phyloP scores from a whole-genome alignment of 768 basidiomycete species.

The Trametes punicea region DNA sequence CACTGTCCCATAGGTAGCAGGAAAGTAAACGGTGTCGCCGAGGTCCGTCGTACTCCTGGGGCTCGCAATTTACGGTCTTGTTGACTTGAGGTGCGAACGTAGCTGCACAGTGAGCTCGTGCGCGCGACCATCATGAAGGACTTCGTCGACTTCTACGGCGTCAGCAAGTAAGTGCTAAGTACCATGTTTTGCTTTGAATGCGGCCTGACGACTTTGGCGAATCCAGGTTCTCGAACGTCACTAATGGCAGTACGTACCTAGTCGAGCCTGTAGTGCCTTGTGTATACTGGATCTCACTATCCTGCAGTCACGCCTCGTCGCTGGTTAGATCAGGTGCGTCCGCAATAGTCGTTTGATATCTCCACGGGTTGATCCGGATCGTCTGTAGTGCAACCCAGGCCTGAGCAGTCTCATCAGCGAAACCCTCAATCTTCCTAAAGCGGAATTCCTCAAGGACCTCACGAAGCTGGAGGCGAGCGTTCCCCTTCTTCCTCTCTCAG shows the following conservation, averaged over 20 bases:
- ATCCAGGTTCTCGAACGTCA: conserved; percentile 77
- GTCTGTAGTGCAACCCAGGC: conserved; percentile 72
- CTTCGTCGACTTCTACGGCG: conserved; percentile 90
- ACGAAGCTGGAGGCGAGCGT: conserved; percentile 52
- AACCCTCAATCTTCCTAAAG: conserved; percentile 71
- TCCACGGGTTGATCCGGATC: not conserved
- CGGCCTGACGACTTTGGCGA: not conserved
- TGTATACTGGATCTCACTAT: not conserved
- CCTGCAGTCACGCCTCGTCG: conserved; percentile 80
- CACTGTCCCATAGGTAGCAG: conserved; percentile 51
- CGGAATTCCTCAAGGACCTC: conserved; percentile 83
- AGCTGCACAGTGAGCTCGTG: conserved; percentile 89
- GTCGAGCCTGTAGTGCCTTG: not conserved
- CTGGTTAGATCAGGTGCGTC: conserved; percentile 74
- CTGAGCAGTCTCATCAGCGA: conserved; percentile 82
- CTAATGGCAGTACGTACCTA: conserved; percentile 74
- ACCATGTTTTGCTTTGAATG: not conserved
- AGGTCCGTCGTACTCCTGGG: conserved; percentile 46
- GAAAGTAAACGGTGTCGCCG: conserved; percentile 95
- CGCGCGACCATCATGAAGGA: conserved; percentile 81
- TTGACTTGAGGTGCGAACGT: not conserved
- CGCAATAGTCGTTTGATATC: not conserved
- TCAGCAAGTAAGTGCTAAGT: conserved; percentile 55
- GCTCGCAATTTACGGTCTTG: not conserved
- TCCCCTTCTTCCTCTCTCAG: not conserved